Evolutionary conservation across 2,329 filamentous ascomycete genomes (phyloP), one percentile per base, ranked within the genome.

Genomic region (Aureobasidium sp.): DNA sequence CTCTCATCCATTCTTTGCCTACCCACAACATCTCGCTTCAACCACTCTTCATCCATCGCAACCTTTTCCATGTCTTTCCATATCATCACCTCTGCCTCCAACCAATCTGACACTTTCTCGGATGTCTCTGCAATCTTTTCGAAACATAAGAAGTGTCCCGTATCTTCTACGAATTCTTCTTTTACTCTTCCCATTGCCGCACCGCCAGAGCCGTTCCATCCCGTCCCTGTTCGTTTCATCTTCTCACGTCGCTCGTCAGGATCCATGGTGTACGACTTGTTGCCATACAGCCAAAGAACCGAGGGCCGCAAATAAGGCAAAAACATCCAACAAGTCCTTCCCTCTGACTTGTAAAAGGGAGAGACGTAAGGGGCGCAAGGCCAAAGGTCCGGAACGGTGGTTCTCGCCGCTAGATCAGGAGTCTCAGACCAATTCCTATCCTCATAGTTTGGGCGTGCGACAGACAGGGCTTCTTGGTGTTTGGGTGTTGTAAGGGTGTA

Each of bases 391-490:
- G 76, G 71, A 60, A 78, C 75, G 4, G 74, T 75, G 17, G 70
- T 57, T 11, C 71, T 68, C 47, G 76, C 73, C 1, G 73, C 63
- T 13, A 66, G 61, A 0, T 63, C 69, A 33, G 72, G 71, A 4
- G 67, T 70, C 29, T 64, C 38, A 3, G 62, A 62, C 55, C 64
- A 63, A 15, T 63, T 60, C 6, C 61, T 17, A 5, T 65, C 63
- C 4, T 64, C 63, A 33, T 80, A 83, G 60, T 82, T 81, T 0
- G 85, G 82, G 0, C 88, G 81, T 64, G 89, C 74, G 70, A 87
- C 92, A 1, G 86, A 90, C 68, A 90, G 86, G 60, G 94, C 88
- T 76, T 95, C 90, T 70, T 96, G 90, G 71, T 95, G 88, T 67
- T 92, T 90, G 0, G 90, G 87, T 0, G 93, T 97, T 1, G 83